Evolutionary conservation across 768 basidiomycete species (phyloP).

Genomic region (Suillus clintonianus): DNA sequence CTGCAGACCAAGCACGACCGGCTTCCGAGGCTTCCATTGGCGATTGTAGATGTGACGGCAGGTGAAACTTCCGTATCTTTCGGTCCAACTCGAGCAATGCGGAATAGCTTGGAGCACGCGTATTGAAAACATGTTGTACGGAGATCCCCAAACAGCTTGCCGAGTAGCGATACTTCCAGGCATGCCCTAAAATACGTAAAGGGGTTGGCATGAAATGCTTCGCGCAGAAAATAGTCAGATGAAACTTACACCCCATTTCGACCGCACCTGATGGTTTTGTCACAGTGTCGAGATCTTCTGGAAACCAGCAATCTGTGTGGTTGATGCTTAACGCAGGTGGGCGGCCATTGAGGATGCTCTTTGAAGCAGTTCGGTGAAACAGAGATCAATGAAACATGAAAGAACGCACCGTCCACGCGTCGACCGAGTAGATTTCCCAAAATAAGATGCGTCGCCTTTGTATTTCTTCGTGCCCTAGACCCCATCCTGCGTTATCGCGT

Average conservation of each 20-base stretch:
- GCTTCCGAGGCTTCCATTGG: conserved; percentile 34
- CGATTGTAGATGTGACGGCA: conserved; percentile 45
- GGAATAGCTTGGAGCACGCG: conserved; percentile 40
- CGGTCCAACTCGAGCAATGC: conserved; percentile 51
- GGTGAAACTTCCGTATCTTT: conserved; percentile 50
- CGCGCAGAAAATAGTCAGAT: neutral
- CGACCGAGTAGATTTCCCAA: conserved; percentile 55
- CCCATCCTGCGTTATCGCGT: conserved; percentile 52
- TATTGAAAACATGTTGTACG: conserved; percentile 44
- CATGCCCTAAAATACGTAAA: conserved; percentile 33
- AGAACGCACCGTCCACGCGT: conserved; percentile 47
- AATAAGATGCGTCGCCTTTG: conserved; percentile 49
- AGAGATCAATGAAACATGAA: conserved; percentile 1
- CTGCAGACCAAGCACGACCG: conserved; percentile 40
- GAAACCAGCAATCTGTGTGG: conserved; percentile 53
- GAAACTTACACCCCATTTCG: conserved; percentile 45
- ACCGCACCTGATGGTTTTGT: conserved; percentile 34
- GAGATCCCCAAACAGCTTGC: conserved; percentile 47
- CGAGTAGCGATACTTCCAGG: conserved; percentile 48
- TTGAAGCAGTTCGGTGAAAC: neutral
- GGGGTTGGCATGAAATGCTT: conserved; percentile 15
- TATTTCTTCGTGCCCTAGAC: conserved; percentile 44
- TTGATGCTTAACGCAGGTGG: conserved; percentile 48
- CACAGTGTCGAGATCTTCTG: conserved; percentile 42
- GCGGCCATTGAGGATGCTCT: conserved; percentile 54